phyloP scores from a whole-genome alignment of 192 early-diverging fungal species.

The Coemansia sp. region DNA sequence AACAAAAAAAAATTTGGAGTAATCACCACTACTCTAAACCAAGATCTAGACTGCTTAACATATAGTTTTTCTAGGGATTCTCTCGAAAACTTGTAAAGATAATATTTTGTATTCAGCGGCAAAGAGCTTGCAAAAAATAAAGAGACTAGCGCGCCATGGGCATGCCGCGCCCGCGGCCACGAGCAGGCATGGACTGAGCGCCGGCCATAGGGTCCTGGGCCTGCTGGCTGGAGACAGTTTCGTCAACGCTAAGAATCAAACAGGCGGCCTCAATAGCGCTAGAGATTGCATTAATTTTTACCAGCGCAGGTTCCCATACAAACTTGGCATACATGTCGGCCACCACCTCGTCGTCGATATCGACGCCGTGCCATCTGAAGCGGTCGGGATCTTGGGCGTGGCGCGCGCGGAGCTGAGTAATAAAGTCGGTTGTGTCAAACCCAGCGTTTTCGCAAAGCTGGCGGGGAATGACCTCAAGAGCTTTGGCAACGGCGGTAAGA shows the following conservation, averaged over 20 bases:
- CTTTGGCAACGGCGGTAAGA: constrained; percentile 89
- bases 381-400: constrained; percentile 64
- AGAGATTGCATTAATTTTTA: constrained; percentile 95
- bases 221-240: constrained; percentile 93
- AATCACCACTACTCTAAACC: too few species aligned
- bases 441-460: constrained; percentile 98
- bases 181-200: constrained; percentile 58
- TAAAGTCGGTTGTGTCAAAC: constrained; percentile 96
- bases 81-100: too few species aligned
- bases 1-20: too few species aligned
- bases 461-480: constrained; percentile 96
- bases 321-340: constrained; percentile 88
- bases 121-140: neutral
- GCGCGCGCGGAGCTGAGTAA: constrained; percentile 94
- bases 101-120: constrained; percentile 1
- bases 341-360: constrained; percentile 83
- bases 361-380: constrained; percentile 88
- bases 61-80: too few species aligned
- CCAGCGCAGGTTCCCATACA: constrained; percentile 97
- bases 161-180: constrained; percentile 67
- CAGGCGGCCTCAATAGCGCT: constrained; percentile 95
- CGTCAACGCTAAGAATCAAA: constrained; percentile 93
- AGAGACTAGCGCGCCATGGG: constrained; percentile 21
- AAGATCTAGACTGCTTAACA: too few species aligned
- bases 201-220: constrained; percentile 65